A percentile compares a stretch with the other conserved stretches of the same genome.
Evolutionary conservation across 1,139 yeast genomes (phyloP).

Genomic region (Schizosaccharomyces versatilis): DNA sequence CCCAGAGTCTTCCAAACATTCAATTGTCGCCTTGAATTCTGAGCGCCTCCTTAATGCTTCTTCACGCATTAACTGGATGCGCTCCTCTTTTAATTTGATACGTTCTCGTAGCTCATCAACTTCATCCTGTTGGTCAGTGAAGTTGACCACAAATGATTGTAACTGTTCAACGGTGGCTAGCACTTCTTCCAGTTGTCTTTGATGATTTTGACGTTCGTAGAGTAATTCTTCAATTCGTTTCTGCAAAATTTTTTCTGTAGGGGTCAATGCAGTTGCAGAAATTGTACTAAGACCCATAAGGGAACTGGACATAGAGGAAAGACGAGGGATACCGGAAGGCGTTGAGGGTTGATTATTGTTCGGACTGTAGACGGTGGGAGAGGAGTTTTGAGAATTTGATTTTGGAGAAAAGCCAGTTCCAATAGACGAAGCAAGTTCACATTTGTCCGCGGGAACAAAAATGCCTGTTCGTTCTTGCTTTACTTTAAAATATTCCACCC

Average conservation of each 20-base stretch:
- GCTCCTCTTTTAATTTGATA: neutral
- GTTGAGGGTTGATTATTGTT: neutral
- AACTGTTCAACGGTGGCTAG: neutral
- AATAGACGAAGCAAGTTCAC: neutral
- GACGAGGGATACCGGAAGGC: neutral
- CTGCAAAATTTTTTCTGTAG: neutral
- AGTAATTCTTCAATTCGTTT: neutral
- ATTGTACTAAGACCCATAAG: neutral
- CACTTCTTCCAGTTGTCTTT: neutral
- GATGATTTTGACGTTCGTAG: neutral
- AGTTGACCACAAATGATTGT: neutral
- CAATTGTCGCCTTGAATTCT: neutral
- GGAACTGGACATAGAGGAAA: neutral
- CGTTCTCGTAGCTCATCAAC: conserved; percentile 1
- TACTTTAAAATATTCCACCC: neutral
- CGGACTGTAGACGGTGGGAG: neutral
- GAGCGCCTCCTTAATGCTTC: neutral
- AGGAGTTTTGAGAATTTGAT: neutral
- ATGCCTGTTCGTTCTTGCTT: neutral
- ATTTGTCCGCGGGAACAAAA: neutral
- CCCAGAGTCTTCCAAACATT: neutral
- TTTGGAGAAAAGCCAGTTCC: neutral
- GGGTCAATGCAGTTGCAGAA: neutral
- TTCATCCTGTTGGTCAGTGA: neutral
- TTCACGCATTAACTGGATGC: neutral